These are phyloP conservation scores for Fusarium odoratissimum DNA, from an alignment of 2,329 filamentous ascomycete species.

Conservation along the genomic window DNA sequence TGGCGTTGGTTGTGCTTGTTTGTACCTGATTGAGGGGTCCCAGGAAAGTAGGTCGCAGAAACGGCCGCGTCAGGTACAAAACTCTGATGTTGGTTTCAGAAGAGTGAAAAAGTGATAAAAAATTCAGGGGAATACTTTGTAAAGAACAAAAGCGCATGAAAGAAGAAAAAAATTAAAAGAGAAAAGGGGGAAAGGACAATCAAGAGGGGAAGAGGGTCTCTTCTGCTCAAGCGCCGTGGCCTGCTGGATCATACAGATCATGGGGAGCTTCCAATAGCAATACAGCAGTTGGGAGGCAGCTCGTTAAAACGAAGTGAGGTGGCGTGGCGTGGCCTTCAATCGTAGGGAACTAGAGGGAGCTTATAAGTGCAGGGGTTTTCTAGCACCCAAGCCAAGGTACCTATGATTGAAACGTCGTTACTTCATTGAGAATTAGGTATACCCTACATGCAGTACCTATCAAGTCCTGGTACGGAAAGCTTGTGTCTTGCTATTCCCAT, in stretches of 20 bases:
- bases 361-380: background rate
- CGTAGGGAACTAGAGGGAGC: background rate
- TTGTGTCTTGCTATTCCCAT: background rate
- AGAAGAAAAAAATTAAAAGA: background rate
- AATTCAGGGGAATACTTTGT: background rate
- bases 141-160: background rate
- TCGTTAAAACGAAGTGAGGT: background rate
- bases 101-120: background rate
- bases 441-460: background rate
- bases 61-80: conserved; percentile 45
- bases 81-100: conserved; percentile 3
- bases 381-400: background rate
- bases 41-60: conserved; percentile 45
- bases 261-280: background rate
- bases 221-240: conserved; percentile 28
- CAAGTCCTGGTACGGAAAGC: background rate
- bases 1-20: conserved; percentile 1
- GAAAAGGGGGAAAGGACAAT: conserved; percentile 5
- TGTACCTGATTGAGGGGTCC: conserved; percentile 29
- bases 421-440: background rate
- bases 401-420: background rate
- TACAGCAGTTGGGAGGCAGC: conserved; percentile 16
- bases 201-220: conserved; percentile 20
- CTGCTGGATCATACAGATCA: conserved; percentile 6
- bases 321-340: background rate